A percentile compares a stretch with the other conserved stretches of the same genome.
Evolutionary conservation across 1,284 basidiomycete genomes (phyloP).

Genomic region (Apiotrichum montevideense): DNA sequence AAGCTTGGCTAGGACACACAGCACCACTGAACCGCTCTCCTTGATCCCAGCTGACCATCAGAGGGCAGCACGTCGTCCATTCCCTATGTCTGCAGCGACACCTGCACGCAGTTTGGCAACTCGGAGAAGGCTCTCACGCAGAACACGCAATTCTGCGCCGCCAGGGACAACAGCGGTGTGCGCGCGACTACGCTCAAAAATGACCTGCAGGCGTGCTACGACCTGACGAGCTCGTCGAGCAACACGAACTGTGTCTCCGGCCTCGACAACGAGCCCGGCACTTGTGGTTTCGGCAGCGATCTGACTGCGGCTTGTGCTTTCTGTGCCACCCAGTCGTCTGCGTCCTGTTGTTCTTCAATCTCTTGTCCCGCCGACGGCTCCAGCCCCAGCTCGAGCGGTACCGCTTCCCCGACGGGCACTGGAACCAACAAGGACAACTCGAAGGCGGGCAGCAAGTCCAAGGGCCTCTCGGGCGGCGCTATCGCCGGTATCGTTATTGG

Average conservation of each 20-base stretch:
- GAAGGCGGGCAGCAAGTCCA: not conserved
- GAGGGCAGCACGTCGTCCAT: too few species aligned
- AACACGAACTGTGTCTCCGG: conserved; percentile 43
- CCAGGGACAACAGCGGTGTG: conserved; percentile 24
- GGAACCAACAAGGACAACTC: conserved; percentile 5
- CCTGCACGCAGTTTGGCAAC: conserved; percentile 36
- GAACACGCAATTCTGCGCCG: conserved; percentile 27
- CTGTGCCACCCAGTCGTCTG: conserved; percentile 34
- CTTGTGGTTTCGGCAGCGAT: conserved; percentile 47
- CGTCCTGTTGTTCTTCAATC: conserved; percentile 24
- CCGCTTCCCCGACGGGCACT: conserved; percentile 14
- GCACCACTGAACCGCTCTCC: too few species aligned
- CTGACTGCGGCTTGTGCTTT: conserved; percentile 41
- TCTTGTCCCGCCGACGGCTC: not conserved
- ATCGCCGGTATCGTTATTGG: conserved; percentile 21
- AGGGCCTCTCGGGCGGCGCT: conserved; percentile 29
- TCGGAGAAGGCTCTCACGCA: conserved; percentile 26
- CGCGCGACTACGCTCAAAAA: conserved; percentile 25
- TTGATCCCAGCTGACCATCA: too few species aligned
- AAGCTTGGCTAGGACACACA: too few species aligned
- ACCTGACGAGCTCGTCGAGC: conserved; percentile 41
- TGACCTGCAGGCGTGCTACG: conserved; percentile 44
- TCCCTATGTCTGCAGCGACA: conserved; percentile 30
- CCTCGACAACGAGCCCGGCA: conserved; percentile 41
- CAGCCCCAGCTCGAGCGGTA: conserved; percentile 19